These are phyloP conservation scores for Pinus tabuliformis DNA, from an alignment of 75 land plant species.

Conservation along the genomic window DNA sequence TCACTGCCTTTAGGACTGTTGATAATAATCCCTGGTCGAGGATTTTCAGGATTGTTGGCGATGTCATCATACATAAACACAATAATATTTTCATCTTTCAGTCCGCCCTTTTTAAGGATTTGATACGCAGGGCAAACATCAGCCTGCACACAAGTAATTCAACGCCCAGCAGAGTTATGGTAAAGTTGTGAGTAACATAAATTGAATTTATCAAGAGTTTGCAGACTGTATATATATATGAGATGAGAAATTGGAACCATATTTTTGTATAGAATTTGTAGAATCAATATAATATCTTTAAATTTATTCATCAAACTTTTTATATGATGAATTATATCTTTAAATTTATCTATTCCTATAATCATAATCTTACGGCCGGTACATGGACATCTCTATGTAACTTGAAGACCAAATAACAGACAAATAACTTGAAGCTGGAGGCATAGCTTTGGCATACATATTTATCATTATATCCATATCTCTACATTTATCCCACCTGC, in stretches of 20 bases:
- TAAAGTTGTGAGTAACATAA: background rate
- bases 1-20: slow-evolving; percentile 71
- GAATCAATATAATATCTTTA: no score
- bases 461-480: background rate
- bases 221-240: no score
- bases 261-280: no score
- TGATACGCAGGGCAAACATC: slow-evolving; percentile 95
- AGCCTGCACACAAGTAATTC: slow-evolving; percentile 44
- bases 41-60: slow-evolving; percentile 62
- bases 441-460: background rate
- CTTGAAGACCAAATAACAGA: background rate
- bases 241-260: no score
- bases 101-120: slow-evolving; percentile 68
- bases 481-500: no score
- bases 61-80: slow-evolving; percentile 95
- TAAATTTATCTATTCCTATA: background rate
- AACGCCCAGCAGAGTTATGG: background rate
- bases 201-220: background rate
- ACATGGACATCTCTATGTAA: background rate
- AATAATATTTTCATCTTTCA: slow-evolving; percentile 87
- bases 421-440: background rate
- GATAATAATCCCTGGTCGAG: slow-evolving; percentile 72
- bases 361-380: no score
- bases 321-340: background rate
- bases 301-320: no score